Evolutionary conservation across 2,329 filamentous ascomycete genomes (phyloP).

Genomic region (Diaporthe capsici): DNA sequence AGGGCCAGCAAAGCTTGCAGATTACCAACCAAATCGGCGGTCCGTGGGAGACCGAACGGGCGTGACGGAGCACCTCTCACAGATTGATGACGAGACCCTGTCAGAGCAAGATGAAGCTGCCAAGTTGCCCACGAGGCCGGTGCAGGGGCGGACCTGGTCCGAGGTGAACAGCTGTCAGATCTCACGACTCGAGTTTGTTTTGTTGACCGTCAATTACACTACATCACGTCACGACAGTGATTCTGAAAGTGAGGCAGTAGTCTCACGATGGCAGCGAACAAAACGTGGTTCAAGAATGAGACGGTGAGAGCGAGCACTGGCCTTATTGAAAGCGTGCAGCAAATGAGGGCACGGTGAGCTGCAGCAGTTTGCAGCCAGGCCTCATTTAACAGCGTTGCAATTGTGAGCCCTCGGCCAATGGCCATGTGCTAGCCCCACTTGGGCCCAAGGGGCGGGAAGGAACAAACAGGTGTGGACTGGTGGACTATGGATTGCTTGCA

Average conservation of each 20-base stretch:
- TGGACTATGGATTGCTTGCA: constrained; percentile 23
- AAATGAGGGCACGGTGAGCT: neutral
- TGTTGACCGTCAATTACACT: neutral
- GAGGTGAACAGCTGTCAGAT: constrained; percentile 17
- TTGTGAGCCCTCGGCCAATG: constrained; percentile 2
- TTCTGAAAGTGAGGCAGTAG: neutral
- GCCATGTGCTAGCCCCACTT: constrained; percentile 20
- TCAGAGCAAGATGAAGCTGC: constrained; percentile 8
- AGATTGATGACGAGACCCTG: constrained; percentile 6
- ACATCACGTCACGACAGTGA: neutral
- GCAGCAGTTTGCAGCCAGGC: constrained; percentile 4
- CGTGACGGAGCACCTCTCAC: neutral
- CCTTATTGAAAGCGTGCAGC: neutral
- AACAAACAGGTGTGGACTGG: neutral
- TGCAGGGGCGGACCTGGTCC: constrained; percentile 10
- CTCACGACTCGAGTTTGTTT: constrained; percentile 24
- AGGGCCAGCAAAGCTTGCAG: constrained; percentile 38
- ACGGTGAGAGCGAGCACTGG: neutral
- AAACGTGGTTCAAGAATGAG: neutral
- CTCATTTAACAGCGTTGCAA: constrained; percentile 28
- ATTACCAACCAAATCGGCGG: constrained; percentile 7
- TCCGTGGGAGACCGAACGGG: neutral
- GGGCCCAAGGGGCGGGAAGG: constrained; percentile 10
- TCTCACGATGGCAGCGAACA: neutral
- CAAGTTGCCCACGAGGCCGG: constrained; percentile 10